Evolutionary conservation across 805 yeast genomes (phyloP), one percentile per base, ranked within the genome.

Genomic region (Sugiyamaella valdiviana): DNA sequence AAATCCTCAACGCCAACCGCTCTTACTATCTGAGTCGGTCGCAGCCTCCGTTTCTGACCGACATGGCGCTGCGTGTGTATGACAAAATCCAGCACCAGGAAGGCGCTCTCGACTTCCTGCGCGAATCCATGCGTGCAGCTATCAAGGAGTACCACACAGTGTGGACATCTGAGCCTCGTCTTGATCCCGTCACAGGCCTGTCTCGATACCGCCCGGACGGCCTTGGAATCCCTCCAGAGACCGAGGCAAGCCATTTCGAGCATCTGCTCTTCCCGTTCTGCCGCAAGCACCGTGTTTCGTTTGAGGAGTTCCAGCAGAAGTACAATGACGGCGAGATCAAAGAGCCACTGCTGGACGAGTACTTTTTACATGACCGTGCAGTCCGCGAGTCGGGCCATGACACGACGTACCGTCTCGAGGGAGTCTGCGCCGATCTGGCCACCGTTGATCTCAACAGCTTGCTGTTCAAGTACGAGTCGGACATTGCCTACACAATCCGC

Each of bases 341-440:
- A 2, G 96, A 87, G 60, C 95, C 95, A 0, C 79, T 72, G n/a
- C 72, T 91, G 51, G 98, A 93, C 60, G 89, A 80, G 53, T 91
- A 86, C 63, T 86, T 91, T 63, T 65, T 85, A 44, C 96, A 91
- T 62, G 99, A 91, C 64, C 74, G 97, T 50, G 97, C 95, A 0
- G 95, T 91, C 9, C 78, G 99, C 62, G 99, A 91, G 67, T 82
- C 93, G 26, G 99, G 99, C 0, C 98, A 93, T 63, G 99, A 91
- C 63, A 93, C 98, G 0, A 75, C 91, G 1, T 88, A 90, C 61
- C 74, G 99, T 59, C 71, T 93, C 46, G 96, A 90, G 66, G 95
- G 95, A 36, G 77, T 79, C 39, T 88, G 96, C 66, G 96, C 96
- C 0, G 72, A 85, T 62, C 69, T 91, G 56, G 96, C 95, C 1